Evolutionary conservation across 2,329 filamentous ascomycete species (phyloP), one percentile per base, ranked within the genome.

Genomic region (Tolypocladium tropicale): DNA sequence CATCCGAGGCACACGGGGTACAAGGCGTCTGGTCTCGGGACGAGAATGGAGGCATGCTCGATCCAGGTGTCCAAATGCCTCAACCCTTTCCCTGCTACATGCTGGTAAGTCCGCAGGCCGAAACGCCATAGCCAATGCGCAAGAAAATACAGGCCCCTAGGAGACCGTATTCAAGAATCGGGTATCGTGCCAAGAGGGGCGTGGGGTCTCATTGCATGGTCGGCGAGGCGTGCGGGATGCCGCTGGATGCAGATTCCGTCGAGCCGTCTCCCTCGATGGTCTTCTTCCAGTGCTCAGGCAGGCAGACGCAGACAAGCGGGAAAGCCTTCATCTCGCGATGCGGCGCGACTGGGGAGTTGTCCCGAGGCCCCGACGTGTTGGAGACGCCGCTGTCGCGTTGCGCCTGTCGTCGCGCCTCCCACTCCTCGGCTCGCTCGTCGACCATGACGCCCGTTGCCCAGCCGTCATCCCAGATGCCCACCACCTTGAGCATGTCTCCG

Each of bases 381-480:
- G 90, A 96, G 48, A 97, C 89, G 56, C 94, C 94, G 65, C 93
- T 97, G 72, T 99, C 94, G 59, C 94, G 84, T 67, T 95, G 91
- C 36, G 84, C 76, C 65, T 89, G 85, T 64, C 84, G 82, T 60
- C 86, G 81, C 48, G 81, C 80, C 64, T 95, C 89, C 85, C 90
- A 96, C 61, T 96, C 90, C 59, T 97, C 93, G 2, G 91, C 91
- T 55, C 84, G 81, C 64, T 95, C 89, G 55, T 86, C 80, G 56
- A 95, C 76, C 67, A 95, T 80, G 55, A 96, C 81, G 64, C 94
- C 94, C 1, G 94, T 99, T 12, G 94, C 94, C 94, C 94, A 99
- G 51, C 94, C 94, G 69, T 99, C 94, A 66, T 99, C 94, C 94
- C 94, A 99, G 62, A 99, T 99, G 59, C 94, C 94, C 34, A 97